A percentile compares a stretch with the other conserved stretches of the same genome.
Conservation (phyloP, 208 protist genomes). For the Phytomonas serpens region DNA sequence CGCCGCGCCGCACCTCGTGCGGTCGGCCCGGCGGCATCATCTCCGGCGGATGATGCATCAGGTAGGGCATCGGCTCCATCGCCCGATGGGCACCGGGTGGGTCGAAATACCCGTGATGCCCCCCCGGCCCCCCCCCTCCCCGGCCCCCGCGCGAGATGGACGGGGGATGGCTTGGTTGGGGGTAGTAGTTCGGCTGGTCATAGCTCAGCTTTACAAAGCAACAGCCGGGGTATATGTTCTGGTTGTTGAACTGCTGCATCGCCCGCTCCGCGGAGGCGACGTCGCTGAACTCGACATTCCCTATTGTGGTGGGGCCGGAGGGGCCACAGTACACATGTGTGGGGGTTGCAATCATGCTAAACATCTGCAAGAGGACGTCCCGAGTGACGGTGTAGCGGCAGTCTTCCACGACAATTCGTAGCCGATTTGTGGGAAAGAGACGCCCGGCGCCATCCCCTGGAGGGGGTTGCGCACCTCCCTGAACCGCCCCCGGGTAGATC, state of each 20-base stretch:
- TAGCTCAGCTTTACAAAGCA: conserved; percentile 67
- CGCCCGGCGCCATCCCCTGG: conserved; percentile 5
- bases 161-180: not conserved
- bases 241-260: conserved; percentile 61
- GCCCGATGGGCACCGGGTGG: conserved; percentile 4
- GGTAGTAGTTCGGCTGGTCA: not conserved
- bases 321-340: conserved; percentile 56
- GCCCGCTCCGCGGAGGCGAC: conserved; percentile 41
- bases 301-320: conserved; percentile 48
- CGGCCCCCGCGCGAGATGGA: not conserved
- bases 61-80: conserved; percentile 17
- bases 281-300: conserved; percentile 66
- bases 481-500: conserved; percentile 1
- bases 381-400: conserved; percentile 80
- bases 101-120: not conserved
- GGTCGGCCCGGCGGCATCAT: not conserved
- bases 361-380: conserved; percentile 68
- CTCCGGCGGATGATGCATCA: conserved; percentile 9
- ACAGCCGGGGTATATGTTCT: conserved; percentile 77
- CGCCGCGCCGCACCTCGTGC: conserved; percentile 8
- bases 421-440: conserved; percentile 18
- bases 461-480: conserved; percentile 2
- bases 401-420: conserved; percentile 71
- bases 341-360: conserved; percentile 60
- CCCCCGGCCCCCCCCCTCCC: conserved; percentile 19